These are phyloP conservation scores for Phytophthora cactorum DNA, from an alignment of 352 stramenopile genomes.

Conservation along the genomic window DNA sequence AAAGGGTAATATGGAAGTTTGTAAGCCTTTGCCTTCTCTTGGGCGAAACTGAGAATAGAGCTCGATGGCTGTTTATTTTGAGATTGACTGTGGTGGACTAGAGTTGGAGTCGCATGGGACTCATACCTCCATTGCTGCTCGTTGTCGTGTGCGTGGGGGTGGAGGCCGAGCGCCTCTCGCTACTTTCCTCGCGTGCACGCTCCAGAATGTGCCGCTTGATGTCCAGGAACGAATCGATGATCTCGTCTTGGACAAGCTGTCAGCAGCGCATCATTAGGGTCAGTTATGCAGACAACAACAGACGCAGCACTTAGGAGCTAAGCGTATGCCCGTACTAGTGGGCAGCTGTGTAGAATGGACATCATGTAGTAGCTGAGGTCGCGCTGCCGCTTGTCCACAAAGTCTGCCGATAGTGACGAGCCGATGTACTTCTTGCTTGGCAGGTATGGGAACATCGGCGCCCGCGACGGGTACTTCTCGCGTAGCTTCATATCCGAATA, in stretches of 20 bases:
- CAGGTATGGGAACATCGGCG: slow-evolving; percentile 72
- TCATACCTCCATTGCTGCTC: slow-evolving; percentile 25
- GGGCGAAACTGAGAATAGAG: slow-evolving; percentile 15
- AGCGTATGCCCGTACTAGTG: slow-evolving; percentile 45
- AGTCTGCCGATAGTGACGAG: slow-evolving; percentile 83
- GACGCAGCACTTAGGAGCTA: not conserved
- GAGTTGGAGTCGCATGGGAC: slow-evolving; percentile 25
- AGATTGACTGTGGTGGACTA: slow-evolving; percentile 20
- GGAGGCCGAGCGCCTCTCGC: slow-evolving; percentile 31
- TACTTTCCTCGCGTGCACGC: slow-evolving; percentile 57
- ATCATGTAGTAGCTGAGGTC: slow-evolving; percentile 89
- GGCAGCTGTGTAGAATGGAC: slow-evolving; percentile 82
- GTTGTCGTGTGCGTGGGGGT: slow-evolving; percentile 31
- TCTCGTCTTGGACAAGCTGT: slow-evolving; percentile 85
- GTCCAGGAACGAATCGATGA: slow-evolving; percentile 89
- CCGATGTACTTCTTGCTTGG: slow-evolving; percentile 91
- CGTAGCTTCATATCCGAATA: slow-evolving; percentile 57
- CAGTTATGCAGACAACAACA: not conserved
- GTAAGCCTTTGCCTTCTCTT: slow-evolving; percentile 18
- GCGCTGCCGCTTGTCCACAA: slow-evolving; percentile 88
- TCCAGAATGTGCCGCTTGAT: slow-evolving; percentile 87
- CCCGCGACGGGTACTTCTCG: slow-evolving; percentile 85
- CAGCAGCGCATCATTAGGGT: not conserved
- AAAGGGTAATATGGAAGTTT: slow-evolving; percentile 16
- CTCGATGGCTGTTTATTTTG: slow-evolving; percentile 13